Conservation (phyloP, 306 rosid species). For the Cicer arietinum region DNA sequence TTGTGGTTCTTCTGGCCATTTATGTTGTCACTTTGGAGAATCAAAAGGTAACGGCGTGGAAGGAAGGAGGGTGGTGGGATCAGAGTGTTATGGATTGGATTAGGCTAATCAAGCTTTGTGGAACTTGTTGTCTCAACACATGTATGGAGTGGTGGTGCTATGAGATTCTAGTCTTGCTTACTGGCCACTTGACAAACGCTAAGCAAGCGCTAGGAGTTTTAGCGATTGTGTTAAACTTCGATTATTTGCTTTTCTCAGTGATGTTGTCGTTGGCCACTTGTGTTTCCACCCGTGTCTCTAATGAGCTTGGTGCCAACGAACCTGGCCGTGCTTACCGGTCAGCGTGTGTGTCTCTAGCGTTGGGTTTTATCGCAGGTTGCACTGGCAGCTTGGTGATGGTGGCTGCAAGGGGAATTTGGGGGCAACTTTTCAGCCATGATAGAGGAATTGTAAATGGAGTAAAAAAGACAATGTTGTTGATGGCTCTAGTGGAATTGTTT, state of each 20-base stretch:
- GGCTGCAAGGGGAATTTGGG: conserved; percentile 80
- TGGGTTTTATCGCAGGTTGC: conserved; percentile 55
- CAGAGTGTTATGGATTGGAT: conserved; percentile 68
- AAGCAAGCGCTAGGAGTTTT: conserved; percentile 63
- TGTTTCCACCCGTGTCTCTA: conserved; percentile 76
- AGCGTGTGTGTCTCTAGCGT: conserved; percentile 57
- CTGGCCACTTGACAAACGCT: conserved; percentile 74
- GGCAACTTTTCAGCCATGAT: conserved; percentile 68
- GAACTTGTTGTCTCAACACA: conserved; percentile 82
- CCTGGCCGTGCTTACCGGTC: conserved; percentile 57
- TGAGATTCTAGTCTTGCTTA: conserved; percentile 79
- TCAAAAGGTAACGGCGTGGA: conserved; percentile 51
- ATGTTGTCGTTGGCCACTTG: conserved; percentile 84
- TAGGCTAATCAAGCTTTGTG: conserved; percentile 68
- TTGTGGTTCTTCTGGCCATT: conserved; percentile 59
- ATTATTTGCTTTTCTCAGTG: conserved; percentile 69
- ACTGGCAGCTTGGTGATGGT: conserved; percentile 70
- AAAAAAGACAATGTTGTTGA: conserved; percentile 71
- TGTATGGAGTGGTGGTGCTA: conserved; percentile 99
- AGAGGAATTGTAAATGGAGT: conserved; percentile 61
- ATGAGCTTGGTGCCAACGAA: conserved; percentile 79
- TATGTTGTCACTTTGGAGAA: conserved; percentile 59
- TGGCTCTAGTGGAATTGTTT: conserved; percentile 77
- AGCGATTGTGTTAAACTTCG: conserved; percentile 73
- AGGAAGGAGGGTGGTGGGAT: conserved; percentile 81